Percentiles rank a stretch among this genome's conserved stretches.
phyloP scores from a whole-genome alignment of 352 stramenopile genomes.

The Pythium vanterpoolii region DNA sequence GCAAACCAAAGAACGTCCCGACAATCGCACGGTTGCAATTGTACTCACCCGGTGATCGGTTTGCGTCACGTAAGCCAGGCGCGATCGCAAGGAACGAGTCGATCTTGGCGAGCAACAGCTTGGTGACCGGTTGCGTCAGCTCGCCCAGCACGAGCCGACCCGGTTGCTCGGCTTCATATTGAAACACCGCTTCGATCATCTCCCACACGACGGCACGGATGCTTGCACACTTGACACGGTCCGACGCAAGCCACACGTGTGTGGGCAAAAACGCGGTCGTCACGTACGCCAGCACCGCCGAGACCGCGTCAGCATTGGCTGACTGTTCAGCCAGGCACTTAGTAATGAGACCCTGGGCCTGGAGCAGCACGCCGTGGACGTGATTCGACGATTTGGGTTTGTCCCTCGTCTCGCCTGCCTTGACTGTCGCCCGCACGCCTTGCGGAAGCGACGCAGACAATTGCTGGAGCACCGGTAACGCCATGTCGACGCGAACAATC shows the following conservation, averaged over 20 bases:
- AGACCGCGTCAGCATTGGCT: constrained; percentile 8
- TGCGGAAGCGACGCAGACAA: constrained; percentile 43
- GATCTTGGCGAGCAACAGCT: neutral
- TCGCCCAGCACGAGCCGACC: neutral
- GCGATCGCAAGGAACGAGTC: neutral
- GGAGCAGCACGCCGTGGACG: constrained; percentile 59
- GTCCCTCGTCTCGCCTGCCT: neutral
- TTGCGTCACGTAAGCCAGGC: neutral
- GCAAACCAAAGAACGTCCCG: constrained; percentile 22
- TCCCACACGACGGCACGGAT: constrained; percentile 51
- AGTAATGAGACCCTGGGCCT: constrained; percentile 48
- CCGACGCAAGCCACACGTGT: constrained; percentile 48
- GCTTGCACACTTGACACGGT: constrained; percentile 28
- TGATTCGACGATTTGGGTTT: constrained; percentile 44
- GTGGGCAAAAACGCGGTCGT: constrained; percentile 33
- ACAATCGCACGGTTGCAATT: constrained; percentile 22
- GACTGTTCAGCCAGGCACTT: constrained; percentile 25
- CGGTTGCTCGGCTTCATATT: constrained; percentile 23
- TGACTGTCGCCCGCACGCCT: constrained; percentile 19
- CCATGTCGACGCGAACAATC: constrained; percentile 59
- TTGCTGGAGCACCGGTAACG: constrained; percentile 32
- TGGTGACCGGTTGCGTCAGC: constrained; percentile 5
- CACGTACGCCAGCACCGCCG: constrained; percentile 30
- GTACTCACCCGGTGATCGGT: constrained; percentile 18
- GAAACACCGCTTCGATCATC: constrained; percentile 42